Base-by-base conservation (phyloP, 129 eudicot species). In the Artemisia argyi region DNA sequence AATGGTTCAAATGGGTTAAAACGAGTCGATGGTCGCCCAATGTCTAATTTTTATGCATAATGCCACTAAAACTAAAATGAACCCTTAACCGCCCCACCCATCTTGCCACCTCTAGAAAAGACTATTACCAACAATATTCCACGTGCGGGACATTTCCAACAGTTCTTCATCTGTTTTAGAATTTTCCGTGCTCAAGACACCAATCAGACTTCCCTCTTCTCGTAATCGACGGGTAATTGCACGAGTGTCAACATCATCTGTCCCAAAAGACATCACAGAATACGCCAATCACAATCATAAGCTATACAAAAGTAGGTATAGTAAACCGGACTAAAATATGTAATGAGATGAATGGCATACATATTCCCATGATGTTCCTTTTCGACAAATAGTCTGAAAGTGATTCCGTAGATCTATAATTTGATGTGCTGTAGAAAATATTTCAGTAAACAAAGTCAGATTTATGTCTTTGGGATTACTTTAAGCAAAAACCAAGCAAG, bases 161-260 rank as follows among this genome's bases (percentile, higher is more conserved):
- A 95, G 99, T 63, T 95, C 84, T 17, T 84, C 86, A 42, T 95
- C 96, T 2, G 96, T 83, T 83, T 88, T 95, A 7, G 95, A 64
- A 32, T 84, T 78, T 86, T 95, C 99, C 18, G 99, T 91, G 83
- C 97, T 88, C 80, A 95, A 82, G 12, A 95, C 99, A 79, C 99
- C 99, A 64, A 91, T 83, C 73, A 95, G 83, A 73, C 97, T 95
- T 61, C 99, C 97, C 65, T 90, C 99, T 82, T 95, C 81, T 71
- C 97, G 79, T 68, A 95, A 82, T 63, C 99, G 83, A 39, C 92
- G 94, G 24, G 99, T 95, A 19, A 95, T 91, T 42, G 99, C 99
- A 64, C 97, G 97, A 20, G 99, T 95, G 83, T 95, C 99, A 66
- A 95, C 95, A 73, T 95, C 97, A 81, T 88, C 97, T 91, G 78